These are phyloP conservation scores for Alternaria brassicicola DNA, from an alignment of 2,329 filamentous ascomycete species.

Conservation along the genomic window DNA sequence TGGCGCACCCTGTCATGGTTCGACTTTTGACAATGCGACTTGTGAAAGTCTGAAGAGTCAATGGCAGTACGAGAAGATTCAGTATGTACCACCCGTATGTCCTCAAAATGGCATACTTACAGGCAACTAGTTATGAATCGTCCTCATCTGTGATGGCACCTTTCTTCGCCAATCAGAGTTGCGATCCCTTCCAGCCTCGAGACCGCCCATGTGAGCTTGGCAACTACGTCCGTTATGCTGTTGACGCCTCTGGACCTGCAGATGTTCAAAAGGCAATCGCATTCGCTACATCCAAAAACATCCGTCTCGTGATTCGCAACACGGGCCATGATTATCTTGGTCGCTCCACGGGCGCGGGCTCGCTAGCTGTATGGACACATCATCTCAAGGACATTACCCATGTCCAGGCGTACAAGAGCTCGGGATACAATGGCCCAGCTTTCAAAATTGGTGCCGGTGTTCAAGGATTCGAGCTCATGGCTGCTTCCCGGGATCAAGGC, in stretches of 20 bases:
- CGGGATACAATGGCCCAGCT: conserved; percentile 24
- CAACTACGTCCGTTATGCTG: conserved; percentile 30
- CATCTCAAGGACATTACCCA: conserved; percentile 27
- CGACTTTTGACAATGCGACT: conserved; percentile 17
- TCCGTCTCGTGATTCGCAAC: conserved; percentile 38
- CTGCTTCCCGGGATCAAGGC: conserved; percentile 22
- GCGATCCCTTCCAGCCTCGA: conserved; percentile 27
- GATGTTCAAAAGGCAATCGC: conserved; percentile 23
- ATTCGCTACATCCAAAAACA: conserved; percentile 33
- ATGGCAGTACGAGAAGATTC: conserved; percentile 23
- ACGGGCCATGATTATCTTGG: conserved; percentile 41
- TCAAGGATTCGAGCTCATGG: conserved; percentile 28
- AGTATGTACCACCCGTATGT: conserved; percentile 8
- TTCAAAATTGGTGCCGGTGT: conserved; percentile 38
- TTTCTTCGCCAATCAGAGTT: conserved; percentile 33
- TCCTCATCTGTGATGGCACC: conserved; percentile 35
- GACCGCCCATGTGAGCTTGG: conserved; percentile 29
- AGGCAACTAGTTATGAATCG: conserved; percentile 15
- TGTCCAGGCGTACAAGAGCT: conserved; percentile 13
- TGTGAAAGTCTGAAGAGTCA: conserved; percentile 22
- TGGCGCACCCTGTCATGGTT: conserved; percentile 26
- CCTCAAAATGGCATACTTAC: conserved; percentile 1
- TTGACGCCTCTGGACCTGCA: conserved; percentile 18
- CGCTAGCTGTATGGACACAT: conserved; percentile 29
- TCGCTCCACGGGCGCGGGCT: conserved; percentile 21